Conservation (phyloP, 257 asterid genomes). For the Petunia secreta region DNA sequence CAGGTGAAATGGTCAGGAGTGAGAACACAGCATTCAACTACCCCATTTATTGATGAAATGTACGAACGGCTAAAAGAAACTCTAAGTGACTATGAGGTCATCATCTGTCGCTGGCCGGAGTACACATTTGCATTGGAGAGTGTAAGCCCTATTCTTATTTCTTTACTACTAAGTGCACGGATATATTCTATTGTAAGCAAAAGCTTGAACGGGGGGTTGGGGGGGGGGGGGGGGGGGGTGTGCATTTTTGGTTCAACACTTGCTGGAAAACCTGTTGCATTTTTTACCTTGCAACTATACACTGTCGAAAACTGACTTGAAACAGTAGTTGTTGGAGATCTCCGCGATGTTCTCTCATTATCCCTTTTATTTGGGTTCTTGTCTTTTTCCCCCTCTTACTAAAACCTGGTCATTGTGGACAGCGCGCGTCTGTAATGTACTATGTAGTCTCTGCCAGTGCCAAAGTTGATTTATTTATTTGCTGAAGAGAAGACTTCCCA, state of each 20-base stretch:
- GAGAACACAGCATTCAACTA: constrained; percentile 53
- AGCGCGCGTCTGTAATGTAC: background rate
- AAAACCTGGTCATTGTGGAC: background rate
- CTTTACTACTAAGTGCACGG: background rate
- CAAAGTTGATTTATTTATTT: constrained; percentile 6
- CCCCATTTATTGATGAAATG: constrained; percentile 61
- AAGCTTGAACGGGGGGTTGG: background rate
- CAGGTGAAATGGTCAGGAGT: constrained; percentile 65
- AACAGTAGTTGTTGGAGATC: background rate
- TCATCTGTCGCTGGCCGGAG: constrained; percentile 62
- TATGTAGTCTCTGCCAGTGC: background rate
- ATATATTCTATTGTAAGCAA: background rate
- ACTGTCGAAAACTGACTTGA: background rate
- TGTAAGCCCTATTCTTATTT: constrained; percentile 35
- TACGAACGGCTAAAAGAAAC: constrained; percentile 53
- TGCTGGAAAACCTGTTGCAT: constrained; percentile 10
- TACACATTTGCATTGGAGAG: constrained; percentile 54
- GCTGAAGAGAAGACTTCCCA: background rate
- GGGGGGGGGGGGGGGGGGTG: background rate
- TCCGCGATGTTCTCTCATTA: background rate
- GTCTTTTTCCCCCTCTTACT: background rate
- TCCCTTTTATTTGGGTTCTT: background rate
- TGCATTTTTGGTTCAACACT: background rate
- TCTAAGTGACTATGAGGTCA: constrained; percentile 53
- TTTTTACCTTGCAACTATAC: background rate